These are phyloP conservation scores for Trichoderma atroviride DNA, from an alignment of 2,329 filamentous ascomycete genomes.

Conservation along the genomic window DNA sequence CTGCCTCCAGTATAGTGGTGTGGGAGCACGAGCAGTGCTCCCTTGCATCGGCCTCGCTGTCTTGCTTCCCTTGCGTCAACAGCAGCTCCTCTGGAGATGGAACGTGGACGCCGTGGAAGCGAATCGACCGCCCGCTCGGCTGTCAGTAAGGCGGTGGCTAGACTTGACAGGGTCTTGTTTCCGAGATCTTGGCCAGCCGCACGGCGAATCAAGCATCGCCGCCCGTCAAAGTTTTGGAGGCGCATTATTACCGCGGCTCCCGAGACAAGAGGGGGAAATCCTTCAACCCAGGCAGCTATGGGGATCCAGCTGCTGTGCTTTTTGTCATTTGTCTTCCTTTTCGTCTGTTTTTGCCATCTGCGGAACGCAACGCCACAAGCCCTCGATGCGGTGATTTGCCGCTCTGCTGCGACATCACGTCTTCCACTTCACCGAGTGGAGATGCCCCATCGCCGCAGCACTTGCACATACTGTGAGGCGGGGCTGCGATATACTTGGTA, in stretches of 20 bases:
- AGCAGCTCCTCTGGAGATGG: neutral
- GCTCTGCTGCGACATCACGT: neutral
- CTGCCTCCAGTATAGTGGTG: neutral
- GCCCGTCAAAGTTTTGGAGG: constrained; percentile 16
- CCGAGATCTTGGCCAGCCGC: constrained; percentile 19
- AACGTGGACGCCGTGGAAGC: constrained; percentile 21
- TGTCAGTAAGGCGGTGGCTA: constrained; percentile 19
- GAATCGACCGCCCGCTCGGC: constrained; percentile 6
- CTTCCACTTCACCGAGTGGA: constrained; percentile 9
- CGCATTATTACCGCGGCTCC: constrained; percentile 23
- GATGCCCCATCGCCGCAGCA: neutral
- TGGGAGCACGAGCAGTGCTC: neutral
- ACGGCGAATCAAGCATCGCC: constrained; percentile 22
- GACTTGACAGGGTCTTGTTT: constrained; percentile 16
- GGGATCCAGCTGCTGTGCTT: neutral
- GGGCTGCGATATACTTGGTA: neutral
- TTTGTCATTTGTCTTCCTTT: neutral
- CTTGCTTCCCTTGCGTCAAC: neutral
- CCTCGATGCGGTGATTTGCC: neutral
- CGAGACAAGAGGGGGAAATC: constrained; percentile 17
- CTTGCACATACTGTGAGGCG: constrained; percentile 21
- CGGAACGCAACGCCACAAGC: constrained; percentile 1
- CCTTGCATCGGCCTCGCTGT: neutral
- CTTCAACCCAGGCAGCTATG: neutral
- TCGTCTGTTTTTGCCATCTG: neutral